Evolutionary conservation across 352 stramenopile species (phyloP).

Genomic region (Globisporangium orthogonon): DNA sequence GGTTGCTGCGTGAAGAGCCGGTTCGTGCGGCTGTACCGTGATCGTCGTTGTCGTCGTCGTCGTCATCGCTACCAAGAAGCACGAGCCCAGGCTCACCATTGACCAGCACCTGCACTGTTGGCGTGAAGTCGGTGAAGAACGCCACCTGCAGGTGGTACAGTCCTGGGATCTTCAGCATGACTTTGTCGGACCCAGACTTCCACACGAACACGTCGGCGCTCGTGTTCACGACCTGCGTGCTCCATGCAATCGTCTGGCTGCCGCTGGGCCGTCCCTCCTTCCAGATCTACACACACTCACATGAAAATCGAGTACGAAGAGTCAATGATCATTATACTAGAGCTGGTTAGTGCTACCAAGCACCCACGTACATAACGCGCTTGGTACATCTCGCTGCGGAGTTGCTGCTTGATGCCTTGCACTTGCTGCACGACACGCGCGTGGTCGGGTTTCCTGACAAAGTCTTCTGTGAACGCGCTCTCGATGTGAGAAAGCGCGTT

Average conservation of each 20-base stretch:
- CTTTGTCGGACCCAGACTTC: slow-evolving; percentile 38
- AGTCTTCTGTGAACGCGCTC: slow-evolving; percentile 15
- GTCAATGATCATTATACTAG: too few species aligned
- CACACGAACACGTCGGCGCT: slow-evolving; percentile 63
- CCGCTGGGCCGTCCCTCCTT: slow-evolving; percentile 43
- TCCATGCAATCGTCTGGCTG: slow-evolving; percentile 61
- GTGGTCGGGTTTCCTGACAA: slow-evolving; percentile 23
- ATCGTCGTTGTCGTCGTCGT: not conserved
- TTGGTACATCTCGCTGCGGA: slow-evolving; percentile 68
- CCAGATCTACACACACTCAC: slow-evolving; percentile 40
- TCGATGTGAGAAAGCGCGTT: slow-evolving; percentile 11
- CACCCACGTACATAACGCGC: slow-evolving; percentile 68
- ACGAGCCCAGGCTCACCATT: slow-evolving; percentile 51
- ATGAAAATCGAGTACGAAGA: not conserved
- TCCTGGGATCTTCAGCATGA: slow-evolving; percentile 45
- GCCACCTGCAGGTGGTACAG: slow-evolving; percentile 65
- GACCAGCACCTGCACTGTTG: slow-evolving; percentile 46
- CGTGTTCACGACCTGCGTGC: slow-evolving; percentile 61
- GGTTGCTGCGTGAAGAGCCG: not conserved
- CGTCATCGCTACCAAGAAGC: slow-evolving; percentile 1
- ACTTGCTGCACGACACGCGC: slow-evolving; percentile 31
- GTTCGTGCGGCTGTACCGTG: not conserved
- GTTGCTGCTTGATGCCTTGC: slow-evolving; percentile 33
- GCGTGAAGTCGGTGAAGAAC: slow-evolving; percentile 60
- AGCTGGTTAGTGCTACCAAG: too few species aligned